Percentiles rank a stretch among this genome's conserved stretches.
These are phyloP conservation scores for Suhomyces coccinellae DNA, from an alignment of 1,139 yeast species.

Conservation along the genomic window DNA sequence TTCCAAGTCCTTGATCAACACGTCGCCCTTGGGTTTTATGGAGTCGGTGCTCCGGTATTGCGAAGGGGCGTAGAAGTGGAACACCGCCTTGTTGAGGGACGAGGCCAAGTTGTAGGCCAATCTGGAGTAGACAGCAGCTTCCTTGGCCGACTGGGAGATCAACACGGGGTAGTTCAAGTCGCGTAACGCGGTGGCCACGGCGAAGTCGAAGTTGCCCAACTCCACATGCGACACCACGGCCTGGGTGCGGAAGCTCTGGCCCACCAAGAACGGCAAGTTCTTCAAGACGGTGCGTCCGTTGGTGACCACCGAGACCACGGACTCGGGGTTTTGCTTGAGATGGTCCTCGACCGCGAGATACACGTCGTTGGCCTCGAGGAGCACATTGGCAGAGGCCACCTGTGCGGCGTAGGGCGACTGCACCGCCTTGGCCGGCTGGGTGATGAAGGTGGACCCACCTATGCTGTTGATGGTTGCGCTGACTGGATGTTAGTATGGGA, in stretches of 20 bases:
- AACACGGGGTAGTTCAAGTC: constrained; percentile 66
- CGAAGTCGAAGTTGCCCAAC: constrained; percentile 57
- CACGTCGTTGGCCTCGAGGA: constrained; percentile 56
- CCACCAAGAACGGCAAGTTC: constrained; percentile 56
- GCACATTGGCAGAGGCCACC: constrained; percentile 28
- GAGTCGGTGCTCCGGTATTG: constrained; percentile 18
- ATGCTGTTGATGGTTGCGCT: constrained; percentile 18
- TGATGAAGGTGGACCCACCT: constrained; percentile 38
- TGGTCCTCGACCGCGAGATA: constrained; percentile 43
- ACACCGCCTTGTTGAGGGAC: constrained; percentile 52
- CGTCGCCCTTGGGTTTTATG: constrained; percentile 18
- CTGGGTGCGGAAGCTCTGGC: constrained; percentile 35
- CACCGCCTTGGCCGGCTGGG: constrained; percentile 52
- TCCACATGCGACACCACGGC: constrained; percentile 64
- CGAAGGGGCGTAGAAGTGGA: constrained; percentile 61
- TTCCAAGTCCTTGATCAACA: constrained; percentile 17
- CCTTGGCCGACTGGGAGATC: constrained; percentile 59
- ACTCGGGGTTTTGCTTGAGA: constrained; percentile 24
- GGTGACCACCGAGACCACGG: constrained; percentile 53
- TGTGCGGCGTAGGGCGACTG: constrained; percentile 31
- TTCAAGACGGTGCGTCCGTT: constrained; percentile 53
- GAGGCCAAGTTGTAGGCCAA: constrained; percentile 60
- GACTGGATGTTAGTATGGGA: constrained; percentile 15
- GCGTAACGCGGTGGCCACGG: constrained; percentile 66
- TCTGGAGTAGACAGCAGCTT: constrained; percentile 52